These are phyloP conservation scores for Yarrowia sp. DNA, from an alignment of 805 yeast species.

Conservation along the genomic window DNA sequence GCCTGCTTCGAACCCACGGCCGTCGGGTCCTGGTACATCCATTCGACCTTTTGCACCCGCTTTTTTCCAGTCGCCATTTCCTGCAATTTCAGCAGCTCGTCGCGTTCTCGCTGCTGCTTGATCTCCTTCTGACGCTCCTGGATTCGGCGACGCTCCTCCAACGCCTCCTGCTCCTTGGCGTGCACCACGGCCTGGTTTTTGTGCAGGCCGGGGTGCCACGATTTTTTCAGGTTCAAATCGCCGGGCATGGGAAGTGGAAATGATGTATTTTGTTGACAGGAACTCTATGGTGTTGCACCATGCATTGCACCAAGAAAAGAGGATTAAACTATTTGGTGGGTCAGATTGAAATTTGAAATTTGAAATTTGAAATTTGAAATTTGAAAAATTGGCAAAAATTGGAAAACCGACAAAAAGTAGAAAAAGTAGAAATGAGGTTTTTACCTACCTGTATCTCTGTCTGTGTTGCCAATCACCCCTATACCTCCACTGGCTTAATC, in stretches of 20 bases:
- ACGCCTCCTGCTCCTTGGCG: constrained; percentile 77
- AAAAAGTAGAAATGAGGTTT: no score
- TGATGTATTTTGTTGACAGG: no score
- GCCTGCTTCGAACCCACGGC: constrained; percentile 43
- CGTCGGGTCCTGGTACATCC: constrained; percentile 81
- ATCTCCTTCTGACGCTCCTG: constrained; percentile 70
- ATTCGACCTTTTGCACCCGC: constrained; percentile 62
- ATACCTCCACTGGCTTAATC: no score
- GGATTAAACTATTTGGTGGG: no score
- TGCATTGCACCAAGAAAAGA: no score
- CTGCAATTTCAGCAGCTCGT: constrained; percentile 60
- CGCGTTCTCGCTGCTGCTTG: constrained; percentile 64
- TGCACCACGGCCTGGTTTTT: constrained; percentile 87
- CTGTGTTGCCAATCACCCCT: no score
- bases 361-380: no score
- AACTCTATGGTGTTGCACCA: no score
- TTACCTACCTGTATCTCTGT: no score
- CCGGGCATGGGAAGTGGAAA: constrained; percentile 57
- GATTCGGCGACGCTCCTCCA: constrained; percentile 71
- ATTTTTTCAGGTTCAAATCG: constrained; percentile 86
- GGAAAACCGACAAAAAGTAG: no score
- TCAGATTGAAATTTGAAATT: no score
- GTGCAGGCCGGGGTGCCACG: constrained; percentile 93
- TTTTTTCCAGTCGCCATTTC: constrained; percentile 52
- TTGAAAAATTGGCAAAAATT: no score